Conservation (phyloP, 768 basidiomycete genomes). For the Russula compacta region DNA sequence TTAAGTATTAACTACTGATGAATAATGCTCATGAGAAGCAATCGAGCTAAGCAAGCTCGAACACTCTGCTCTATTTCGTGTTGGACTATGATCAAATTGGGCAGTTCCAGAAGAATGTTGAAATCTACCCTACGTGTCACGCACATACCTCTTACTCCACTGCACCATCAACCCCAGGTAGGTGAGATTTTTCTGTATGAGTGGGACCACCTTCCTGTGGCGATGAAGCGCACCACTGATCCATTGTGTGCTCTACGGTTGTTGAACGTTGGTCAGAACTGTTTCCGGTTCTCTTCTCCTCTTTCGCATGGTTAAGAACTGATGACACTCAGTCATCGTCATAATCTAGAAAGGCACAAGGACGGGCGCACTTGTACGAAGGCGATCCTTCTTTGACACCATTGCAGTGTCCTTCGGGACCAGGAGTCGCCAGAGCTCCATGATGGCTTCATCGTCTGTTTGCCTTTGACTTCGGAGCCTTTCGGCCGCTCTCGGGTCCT, state of each 20-base stretch:
- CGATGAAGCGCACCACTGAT: too few species aligned
- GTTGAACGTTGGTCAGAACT: not conserved
- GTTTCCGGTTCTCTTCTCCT: not conserved
- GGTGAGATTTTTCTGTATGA: not conserved
- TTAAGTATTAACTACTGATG: too few species aligned
- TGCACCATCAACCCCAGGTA: not conserved
- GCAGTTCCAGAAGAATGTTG: not conserved
- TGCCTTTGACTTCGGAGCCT: not conserved
- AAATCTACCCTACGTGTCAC: not conserved
- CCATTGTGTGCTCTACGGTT: not conserved
- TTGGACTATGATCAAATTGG: not conserved
- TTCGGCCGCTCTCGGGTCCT: constrained; percentile 1
- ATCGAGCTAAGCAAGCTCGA: too few species aligned
- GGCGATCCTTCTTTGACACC: constrained; percentile 6
- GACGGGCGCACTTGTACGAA: not conserved
- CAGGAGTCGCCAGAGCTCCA: not conserved
- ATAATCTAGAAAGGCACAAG: not conserved
- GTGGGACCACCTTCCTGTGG: not conserved
- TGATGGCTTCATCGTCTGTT: not conserved
- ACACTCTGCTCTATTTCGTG: not conserved
- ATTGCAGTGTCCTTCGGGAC: not conserved
- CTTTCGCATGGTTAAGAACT: not conserved
- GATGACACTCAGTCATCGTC: not conserved
- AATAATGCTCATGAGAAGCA: too few species aligned
- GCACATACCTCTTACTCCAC: not conserved